Percentiles rank a stretch among this genome's conserved stretches.
Conservation (phyloP, 179 eudicot species). For the Spinacia oleracea region DNA sequence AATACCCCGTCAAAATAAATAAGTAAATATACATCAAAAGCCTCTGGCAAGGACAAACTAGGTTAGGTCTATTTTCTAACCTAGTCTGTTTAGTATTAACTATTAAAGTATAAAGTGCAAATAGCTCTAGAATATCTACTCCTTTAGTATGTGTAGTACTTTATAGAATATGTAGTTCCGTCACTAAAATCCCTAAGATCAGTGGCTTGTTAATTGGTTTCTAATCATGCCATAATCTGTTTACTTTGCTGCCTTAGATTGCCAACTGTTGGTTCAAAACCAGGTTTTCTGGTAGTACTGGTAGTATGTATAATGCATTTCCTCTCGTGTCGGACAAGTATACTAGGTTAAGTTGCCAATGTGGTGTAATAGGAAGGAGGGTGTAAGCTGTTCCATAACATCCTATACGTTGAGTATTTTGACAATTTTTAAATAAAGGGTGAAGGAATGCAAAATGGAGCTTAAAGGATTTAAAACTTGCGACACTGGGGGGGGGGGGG, state of each 20-base stretch:
- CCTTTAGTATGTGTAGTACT: background rate
- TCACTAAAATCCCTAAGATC: background rate
- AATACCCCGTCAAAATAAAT: no score
- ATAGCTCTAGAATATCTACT: background rate
- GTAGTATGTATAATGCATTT: no score
- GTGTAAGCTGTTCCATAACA: background rate
- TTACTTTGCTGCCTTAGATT: background rate
- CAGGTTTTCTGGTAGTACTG: slow-evolving; percentile 6
- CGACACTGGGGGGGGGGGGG: background rate
- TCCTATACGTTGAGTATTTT: background rate
- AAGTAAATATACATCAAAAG: no score
- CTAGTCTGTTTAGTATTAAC: background rate
- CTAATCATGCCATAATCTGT: background rate
- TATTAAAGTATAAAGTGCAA: background rate
- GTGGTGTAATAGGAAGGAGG: background rate
- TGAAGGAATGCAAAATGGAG: background rate
- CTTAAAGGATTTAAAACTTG: no score
- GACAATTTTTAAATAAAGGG: background rate
- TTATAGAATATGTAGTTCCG: background rate
- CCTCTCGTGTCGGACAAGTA: background rate
- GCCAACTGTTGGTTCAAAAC: background rate
- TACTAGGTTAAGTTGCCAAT: background rate
- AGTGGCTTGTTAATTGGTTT: background rate
- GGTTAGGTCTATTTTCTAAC: background rate
- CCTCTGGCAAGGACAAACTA: background rate